Conservation (phyloP, 75 land plant species). For the Pinus tabuliformis region DNA sequence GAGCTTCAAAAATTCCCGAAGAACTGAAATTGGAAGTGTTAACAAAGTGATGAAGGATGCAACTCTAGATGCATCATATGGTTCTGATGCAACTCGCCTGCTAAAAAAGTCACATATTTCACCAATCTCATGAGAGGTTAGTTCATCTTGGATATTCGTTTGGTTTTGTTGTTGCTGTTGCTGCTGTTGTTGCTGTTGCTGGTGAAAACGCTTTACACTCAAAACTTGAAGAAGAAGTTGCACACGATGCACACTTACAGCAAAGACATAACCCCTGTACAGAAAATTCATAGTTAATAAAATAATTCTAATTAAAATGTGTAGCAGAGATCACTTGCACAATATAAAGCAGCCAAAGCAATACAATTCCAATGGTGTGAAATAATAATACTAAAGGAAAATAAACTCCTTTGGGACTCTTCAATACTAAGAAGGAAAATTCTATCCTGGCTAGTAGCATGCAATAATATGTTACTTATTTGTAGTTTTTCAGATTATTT, state of each 20-base stretch:
- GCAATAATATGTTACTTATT: no score
- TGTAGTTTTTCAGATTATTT: no score
- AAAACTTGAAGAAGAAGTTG: conserved; percentile 96
- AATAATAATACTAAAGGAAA: background rate
- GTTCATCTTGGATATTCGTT: conserved; percentile 60
- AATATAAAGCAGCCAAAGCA: background rate
- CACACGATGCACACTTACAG: conserved; percentile 97
- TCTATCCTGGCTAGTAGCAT: background rate
- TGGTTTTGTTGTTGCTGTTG: conserved; percentile 32
- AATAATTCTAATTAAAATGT: background rate
- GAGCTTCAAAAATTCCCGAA: conserved; percentile 88
- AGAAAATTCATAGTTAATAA: background rate
- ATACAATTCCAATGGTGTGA: background rate
- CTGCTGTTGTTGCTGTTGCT: conserved; percentile 73
- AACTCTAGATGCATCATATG: conserved; percentile 98
- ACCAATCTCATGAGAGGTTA: conserved; percentile 63
- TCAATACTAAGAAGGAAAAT: background rate
- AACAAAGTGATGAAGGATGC: conserved; percentile 99
- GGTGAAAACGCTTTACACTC: conserved; percentile 88
- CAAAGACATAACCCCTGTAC: conserved; percentile 95
- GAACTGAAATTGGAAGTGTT: conserved; percentile 82
- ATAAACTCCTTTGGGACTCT: no score
- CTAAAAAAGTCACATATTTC: conserved; percentile 98
- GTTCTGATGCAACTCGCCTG: conserved; percentile 96
- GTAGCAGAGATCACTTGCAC: background rate